A percentile compares a stretch with the other conserved stretches of the same genome.
phyloP scores from a whole-genome alignment of 805 yeast species.

The Suhomyces sp. region DNA sequence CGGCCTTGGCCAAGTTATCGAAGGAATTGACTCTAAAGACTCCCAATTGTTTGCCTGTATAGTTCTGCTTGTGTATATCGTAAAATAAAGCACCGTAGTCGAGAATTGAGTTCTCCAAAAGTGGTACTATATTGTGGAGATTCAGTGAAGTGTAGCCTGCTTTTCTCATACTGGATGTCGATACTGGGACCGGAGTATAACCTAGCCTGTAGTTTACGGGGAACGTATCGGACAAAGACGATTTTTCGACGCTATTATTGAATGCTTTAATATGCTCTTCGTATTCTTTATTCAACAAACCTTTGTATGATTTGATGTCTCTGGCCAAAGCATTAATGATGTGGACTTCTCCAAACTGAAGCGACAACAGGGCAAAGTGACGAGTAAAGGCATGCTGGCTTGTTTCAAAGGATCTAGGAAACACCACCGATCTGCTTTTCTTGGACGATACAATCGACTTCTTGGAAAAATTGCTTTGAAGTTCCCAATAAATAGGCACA shows the following conservation, averaged over 20 bases:
- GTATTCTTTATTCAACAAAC: constrained; percentile 43
- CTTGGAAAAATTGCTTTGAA: constrained; percentile 41
- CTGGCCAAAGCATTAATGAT: constrained; percentile 48
- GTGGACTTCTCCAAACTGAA: constrained; percentile 50
- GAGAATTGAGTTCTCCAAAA: constrained; percentile 32
- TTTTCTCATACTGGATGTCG: constrained; percentile 32
- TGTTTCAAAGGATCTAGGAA: constrained; percentile 53
- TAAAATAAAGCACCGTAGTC: constrained; percentile 47
- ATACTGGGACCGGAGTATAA: constrained; percentile 29
- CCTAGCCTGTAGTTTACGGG: constrained; percentile 18
- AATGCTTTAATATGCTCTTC: constrained; percentile 34
- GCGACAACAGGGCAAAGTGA: constrained; percentile 47
- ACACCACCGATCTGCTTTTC: constrained; percentile 40
- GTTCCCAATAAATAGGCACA: constrained; percentile 55
- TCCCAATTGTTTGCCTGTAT: constrained; percentile 49
- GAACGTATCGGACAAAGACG: neutral
- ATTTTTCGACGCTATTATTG: constrained; percentile 18
- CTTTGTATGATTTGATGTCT: constrained; percentile 41
- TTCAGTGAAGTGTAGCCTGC: constrained; percentile 32
- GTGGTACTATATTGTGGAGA: constrained; percentile 30
- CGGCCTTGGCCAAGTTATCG: constrained; percentile 50
- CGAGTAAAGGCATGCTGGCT: constrained; percentile 50
- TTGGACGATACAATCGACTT: constrained; percentile 27
- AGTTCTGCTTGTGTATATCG: constrained; percentile 32
- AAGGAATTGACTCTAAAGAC: constrained; percentile 49